Evolutionary conservation across 495 filamentous ascomycete genomes (phyloP).

Genomic region (Cercophora scortea): DNA sequence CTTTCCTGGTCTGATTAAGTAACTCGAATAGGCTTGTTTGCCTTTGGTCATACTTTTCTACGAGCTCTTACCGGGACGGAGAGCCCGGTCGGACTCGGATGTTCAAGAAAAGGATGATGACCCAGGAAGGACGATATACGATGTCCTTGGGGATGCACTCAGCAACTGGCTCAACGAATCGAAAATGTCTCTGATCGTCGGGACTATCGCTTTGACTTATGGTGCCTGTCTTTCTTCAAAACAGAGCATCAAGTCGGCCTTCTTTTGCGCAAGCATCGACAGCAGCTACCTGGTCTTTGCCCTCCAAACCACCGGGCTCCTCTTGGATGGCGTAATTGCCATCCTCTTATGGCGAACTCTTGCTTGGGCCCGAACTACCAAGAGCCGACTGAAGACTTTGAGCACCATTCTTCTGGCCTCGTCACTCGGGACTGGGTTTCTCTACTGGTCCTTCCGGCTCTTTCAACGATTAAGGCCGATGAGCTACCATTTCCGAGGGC

Average conservation of each 20-base stretch:
- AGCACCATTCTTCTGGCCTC: slow-evolving; percentile 25
- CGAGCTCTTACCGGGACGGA: slow-evolving; percentile 29
- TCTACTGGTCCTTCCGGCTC: slow-evolving; percentile 7
- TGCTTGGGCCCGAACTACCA: slow-evolving; percentile 39
- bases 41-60: slow-evolving; percentile 28
- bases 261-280: slow-evolving; percentile 35
- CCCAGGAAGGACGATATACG: slow-evolving; percentile 25
- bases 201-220: slow-evolving; percentile 21
- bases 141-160: slow-evolving; percentile 30
- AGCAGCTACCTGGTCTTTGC: slow-evolving; percentile 15
- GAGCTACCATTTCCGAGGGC: slow-evolving; percentile 18
- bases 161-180: slow-evolving; percentile 25
- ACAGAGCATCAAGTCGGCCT: slow-evolving; percentile 24
- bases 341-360: slow-evolving; percentile 36
- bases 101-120: slow-evolving; percentile 22
- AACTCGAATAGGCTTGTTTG: slow-evolving; percentile 25
- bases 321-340: slow-evolving; percentile 32
- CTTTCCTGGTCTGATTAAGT: neutral
- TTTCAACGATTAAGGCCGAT: slow-evolving; percentile 2
- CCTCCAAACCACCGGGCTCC: slow-evolving; percentile 31
- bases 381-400: slow-evolving; percentile 29
- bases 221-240: slow-evolving; percentile 21
- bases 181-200: slow-evolving; percentile 17
- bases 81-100: slow-evolving; percentile 3
- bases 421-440: slow-evolving; percentile 11